These are phyloP conservation scores for Microthyrium microscopicum DNA, from an alignment of 2,329 filamentous ascomycete genomes.

Conservation along the genomic window DNA sequence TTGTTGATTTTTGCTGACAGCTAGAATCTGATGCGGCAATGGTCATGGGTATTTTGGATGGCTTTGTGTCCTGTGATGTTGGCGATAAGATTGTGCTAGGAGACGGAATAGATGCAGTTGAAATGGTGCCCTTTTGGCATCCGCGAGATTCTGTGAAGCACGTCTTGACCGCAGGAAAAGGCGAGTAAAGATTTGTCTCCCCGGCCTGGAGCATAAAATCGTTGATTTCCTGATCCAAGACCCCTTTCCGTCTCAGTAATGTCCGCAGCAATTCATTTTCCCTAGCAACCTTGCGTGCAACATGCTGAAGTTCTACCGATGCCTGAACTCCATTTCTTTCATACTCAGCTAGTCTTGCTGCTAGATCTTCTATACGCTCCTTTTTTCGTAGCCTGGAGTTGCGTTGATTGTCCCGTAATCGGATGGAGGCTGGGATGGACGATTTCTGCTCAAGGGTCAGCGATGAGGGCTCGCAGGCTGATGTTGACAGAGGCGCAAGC, in stretches of 20 bases:
- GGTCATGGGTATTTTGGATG: neutral
- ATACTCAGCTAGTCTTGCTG: conserved; percentile 29
- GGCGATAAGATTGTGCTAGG: neutral
- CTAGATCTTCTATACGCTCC: conserved; percentile 33
- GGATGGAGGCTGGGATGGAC: conserved; percentile 5
- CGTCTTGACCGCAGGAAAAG: neutral
- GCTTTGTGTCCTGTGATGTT: neutral
- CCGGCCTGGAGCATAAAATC: conserved; percentile 1
- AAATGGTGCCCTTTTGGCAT: neutral
- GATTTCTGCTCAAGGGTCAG: conserved; percentile 6
- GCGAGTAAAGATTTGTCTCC: neutral
- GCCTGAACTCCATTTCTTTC: conserved; percentile 33
- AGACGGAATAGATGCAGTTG: neutral
- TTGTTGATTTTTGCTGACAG: neutral
- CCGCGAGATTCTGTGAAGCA: neutral
- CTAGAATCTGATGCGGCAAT: neutral
- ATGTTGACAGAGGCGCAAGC: no score
- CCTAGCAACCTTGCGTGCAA: conserved; percentile 31
- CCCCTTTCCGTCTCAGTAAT: conserved; percentile 17
- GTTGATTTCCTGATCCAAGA: conserved; percentile 4
- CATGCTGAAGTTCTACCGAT: conserved; percentile 36
- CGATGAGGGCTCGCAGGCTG: no score
- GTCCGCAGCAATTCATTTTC: conserved; percentile 32
- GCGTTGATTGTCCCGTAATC: conserved; percentile 34
- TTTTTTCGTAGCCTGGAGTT: conserved; percentile 35